Base-by-base conservation (phyloP, 2,329 filamentous ascomycete species). In the Penicillium verrucosum region DNA sequence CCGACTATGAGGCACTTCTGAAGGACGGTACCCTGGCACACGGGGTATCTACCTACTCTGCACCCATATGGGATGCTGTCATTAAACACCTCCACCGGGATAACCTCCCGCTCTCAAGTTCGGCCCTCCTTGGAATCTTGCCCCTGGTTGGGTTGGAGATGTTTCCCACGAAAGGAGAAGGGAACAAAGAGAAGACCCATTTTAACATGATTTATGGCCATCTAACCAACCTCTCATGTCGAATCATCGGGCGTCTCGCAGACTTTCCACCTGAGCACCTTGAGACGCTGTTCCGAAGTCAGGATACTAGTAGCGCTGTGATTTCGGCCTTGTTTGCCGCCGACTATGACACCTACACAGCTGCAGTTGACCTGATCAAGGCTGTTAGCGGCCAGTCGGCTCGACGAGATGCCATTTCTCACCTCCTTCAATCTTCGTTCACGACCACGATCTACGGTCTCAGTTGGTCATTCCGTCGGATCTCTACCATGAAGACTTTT, bases 301-400 rank as follows among this genome's bases (percentile, higher is more conserved):
- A 84, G 21, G 78, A 85, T 41, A 87, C 87, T 7, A 88, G 90
- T 58, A 85, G 87, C 62, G 85, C 89, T 37, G 81, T 96, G 41
- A 85, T 96, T 44, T 87, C 88, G 5, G 82, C 90, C 18, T 84
- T 97, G 7, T 86, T 97, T 54, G 92, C 92, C 42, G 89, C 90
- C 16, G 88, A 95, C 63, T 80, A 89, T 54, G 82, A 86, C 56
- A 87, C 94, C 34, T 91, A 90, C 59, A 88, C 92, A 69, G 88
- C 90, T 16, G 87, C 89, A 1, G 83, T 92, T 7, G 89, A 92
- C 63, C 78, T 97, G 29, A 82, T 97, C 62, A 96, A 96, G 73
- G 85, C 85, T 36, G 84, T 93, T 65, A 94, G 90, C 36, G 84
- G 83, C 9, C 85, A 95, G 71, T 81, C 82, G 51, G 81, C 80